Base-by-base conservation (phyloP, 2,329 filamentous ascomycete species). In the Dothistroma pini region DNA sequence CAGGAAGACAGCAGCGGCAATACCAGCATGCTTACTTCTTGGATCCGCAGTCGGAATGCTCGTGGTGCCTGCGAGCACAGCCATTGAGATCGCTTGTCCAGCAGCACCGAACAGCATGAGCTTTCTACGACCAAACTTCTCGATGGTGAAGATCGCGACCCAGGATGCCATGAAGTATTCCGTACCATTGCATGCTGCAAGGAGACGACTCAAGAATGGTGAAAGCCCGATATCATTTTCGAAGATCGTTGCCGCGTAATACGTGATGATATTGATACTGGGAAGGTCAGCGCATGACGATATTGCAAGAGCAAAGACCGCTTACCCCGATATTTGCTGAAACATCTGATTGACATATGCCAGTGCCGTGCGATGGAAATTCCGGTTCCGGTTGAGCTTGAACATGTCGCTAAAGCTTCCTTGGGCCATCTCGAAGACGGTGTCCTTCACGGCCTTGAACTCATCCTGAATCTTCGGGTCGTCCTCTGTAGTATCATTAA, bases 81-180 rank as follows among this genome's bases (percentile, higher is more conserved):
- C 67, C 72, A 74, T 74, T 0, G 69, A 74, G 6, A 56, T 22
- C 7, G 62, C 60, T 59, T 68, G 66, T 21, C 69, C 68, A 25
- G 56, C 56, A 1, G 85, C 84, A 57, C 89, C 89, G 63, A 90
- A 84, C 16, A 91, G 76, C 87, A 92, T 91, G 63, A 91, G 81
- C 69, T 84, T 84, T 14, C 89, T 83, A 29, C 89, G 77, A 19
- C 80, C 80, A 55, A 81, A 74, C 48, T 75, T 76, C 41, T 59
- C 80, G 61, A 83, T 79, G 8, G 78, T 78, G 64, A 81, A 81
- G 47, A 83, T 77, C 2, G 81, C 78, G 25, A 83, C 69, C 70
- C 77, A 78, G 2, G 80, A 83, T 2, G 72, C 72, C 35, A 82
- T 57, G 66, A 83, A 83, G 68, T 83, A 83, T 62, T 83, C 80